phyloP scores from a whole-genome alignment of 2,329 filamentous ascomycete species.

The Sordariomycetes sp. region DNA sequence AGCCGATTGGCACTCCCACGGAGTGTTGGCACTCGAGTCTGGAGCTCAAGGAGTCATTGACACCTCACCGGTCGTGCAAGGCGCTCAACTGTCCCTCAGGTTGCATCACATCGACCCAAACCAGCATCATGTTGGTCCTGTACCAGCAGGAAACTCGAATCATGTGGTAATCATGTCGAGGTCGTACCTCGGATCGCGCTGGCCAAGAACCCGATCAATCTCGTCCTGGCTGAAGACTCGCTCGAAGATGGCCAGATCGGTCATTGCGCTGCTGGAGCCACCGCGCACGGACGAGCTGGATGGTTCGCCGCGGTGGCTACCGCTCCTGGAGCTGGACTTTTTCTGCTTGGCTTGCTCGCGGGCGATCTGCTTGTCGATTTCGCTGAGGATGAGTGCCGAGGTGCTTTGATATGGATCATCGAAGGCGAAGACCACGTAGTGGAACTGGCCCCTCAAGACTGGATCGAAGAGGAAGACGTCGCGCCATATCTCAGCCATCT shows the following conservation, averaged over 20 bases:
- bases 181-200: slow-evolving; percentile 45
- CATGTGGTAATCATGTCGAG: slow-evolving; percentile 40
- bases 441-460: slow-evolving; percentile 52
- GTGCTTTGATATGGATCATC: slow-evolving; percentile 48
- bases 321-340: slow-evolving; percentile 19
- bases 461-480: slow-evolving; percentile 55
- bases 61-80: no score
- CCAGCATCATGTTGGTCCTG: no score
- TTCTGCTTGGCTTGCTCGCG: slow-evolving; percentile 18
- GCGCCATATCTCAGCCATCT: slow-evolving; percentile 57
- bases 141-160: no score
- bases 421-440: slow-evolving; percentile 55
- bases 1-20: no score
- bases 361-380: slow-evolving; percentile 42
- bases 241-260: slow-evolving; percentile 44
- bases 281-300: slow-evolving; percentile 16
- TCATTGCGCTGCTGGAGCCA: slow-evolving; percentile 18
- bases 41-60: no score
- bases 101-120: no score
- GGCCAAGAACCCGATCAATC: slow-evolving; percentile 38
- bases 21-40: no score
- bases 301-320: slow-evolving; percentile 11
- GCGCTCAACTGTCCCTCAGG: no score
- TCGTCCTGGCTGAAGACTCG: slow-evolving; percentile 40
- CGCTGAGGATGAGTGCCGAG: slow-evolving; percentile 41